These are phyloP conservation scores for Xylaria sp. DNA, from an alignment of 2,329 filamentous ascomycete species.

Conservation along the genomic window DNA sequence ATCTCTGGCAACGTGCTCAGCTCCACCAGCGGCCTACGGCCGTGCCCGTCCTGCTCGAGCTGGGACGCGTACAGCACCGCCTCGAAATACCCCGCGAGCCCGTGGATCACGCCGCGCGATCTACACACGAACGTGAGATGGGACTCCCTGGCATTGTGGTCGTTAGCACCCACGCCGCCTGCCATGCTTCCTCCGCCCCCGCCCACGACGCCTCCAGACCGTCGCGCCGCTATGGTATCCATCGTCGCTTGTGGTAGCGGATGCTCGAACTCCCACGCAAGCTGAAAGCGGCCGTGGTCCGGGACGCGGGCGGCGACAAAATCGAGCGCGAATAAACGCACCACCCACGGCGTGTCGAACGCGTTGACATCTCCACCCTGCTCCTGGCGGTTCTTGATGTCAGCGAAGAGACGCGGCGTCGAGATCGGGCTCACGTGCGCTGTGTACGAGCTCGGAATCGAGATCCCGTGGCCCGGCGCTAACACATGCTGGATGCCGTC, in stretches of 20 bases:
- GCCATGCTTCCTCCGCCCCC: constrained; percentile 78
- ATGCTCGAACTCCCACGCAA: constrained; percentile 83
- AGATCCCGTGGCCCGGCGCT: constrained; percentile 82
- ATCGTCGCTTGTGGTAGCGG: constrained; percentile 72
- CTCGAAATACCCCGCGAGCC: constrained; percentile 94
- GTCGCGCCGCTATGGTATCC: constrained; percentile 63
- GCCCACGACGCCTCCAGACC: constrained; percentile 71
- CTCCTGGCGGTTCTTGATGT: constrained; percentile 72
- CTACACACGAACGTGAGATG: constrained; percentile 81
- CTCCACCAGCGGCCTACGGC: constrained; percentile 71
- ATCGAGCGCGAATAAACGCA: constrained; percentile 89
- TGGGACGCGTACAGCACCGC: constrained; percentile 80
- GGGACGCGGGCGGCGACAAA: constrained; percentile 76
- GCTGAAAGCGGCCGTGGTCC: constrained; percentile 72
- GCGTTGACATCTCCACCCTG: constrained; percentile 73
- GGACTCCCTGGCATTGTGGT: constrained; percentile 88
- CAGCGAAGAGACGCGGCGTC: constrained; percentile 84
- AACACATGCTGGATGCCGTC: constrained; percentile 95
- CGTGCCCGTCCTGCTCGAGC: constrained; percentile 48
- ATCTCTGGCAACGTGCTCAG: constrained; percentile 92
- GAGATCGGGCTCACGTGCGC: constrained; percentile 93
- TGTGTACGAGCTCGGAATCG: constrained; percentile 92
- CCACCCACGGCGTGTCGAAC: constrained; percentile 93
- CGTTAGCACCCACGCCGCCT: constrained; percentile 83
- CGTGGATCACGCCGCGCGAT: constrained; percentile 86